Evolutionary conservation across 1,284 basidiomycete genomes (phyloP).

Genomic region (Somion occarium): DNA sequence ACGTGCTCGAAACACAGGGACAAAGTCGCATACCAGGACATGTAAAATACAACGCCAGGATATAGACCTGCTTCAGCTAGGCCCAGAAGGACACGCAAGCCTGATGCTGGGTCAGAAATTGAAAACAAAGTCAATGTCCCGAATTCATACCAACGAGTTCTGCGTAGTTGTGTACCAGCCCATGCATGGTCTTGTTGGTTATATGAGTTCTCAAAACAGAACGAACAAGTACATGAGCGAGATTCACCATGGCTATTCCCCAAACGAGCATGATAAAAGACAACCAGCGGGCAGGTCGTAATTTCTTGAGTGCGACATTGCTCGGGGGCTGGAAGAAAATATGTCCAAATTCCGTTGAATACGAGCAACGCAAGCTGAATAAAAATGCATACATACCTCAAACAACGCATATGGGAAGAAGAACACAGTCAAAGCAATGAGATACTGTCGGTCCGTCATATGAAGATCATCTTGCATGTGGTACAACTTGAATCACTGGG

Average conservation of each 20-base stretch:
- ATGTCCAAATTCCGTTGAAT: not conserved
- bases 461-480: slow-evolving; percentile 48
- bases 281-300: slow-evolving; percentile 37
- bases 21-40: slow-evolving; percentile 29
- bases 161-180: slow-evolving; percentile 27
- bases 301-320: slow-evolving; percentile 33
- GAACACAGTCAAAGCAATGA: slow-evolving; percentile 60
- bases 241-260: slow-evolving; percentile 27
- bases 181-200: slow-evolving; percentile 25
- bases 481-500: slow-evolving; percentile 41
- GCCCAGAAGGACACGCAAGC: slow-evolving; percentile 31
- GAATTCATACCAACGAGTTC: slow-evolving; percentile 25
- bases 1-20: too few relatives aligned
- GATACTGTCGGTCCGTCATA: slow-evolving; percentile 60
- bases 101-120: slow-evolving; percentile 12
- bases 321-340: slow-evolving; percentile 26
- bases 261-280: slow-evolving; percentile 30
- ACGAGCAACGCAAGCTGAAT: not conserved
- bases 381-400: slow-evolving; percentile 37
- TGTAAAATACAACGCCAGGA: slow-evolving; percentile 34
- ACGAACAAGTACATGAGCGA: not conserved
- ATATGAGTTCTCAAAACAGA: not conserved
- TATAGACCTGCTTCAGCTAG: slow-evolving; percentile 34
- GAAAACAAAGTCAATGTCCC: not conserved
- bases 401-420: slow-evolving; percentile 64